Conservation (phyloP, 1,284 basidiomycete genomes). For the Puccinia coronata region DNA sequence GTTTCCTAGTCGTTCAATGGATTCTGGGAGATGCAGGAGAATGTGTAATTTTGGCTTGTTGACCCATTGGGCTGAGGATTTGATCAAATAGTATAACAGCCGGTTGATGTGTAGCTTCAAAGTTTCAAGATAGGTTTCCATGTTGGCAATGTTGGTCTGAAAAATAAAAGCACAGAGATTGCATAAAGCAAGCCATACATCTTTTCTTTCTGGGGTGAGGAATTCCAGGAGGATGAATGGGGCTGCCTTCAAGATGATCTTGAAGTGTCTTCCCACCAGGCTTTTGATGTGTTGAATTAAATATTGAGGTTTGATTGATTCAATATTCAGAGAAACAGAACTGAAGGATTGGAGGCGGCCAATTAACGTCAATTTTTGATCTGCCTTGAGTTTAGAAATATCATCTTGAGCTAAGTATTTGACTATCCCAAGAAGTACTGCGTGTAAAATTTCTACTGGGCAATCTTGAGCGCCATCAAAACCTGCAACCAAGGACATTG, state of each 20-base stretch:
- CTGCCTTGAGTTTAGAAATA: neutral
- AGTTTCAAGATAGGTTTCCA: conserved; percentile 48
- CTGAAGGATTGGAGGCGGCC: neutral
- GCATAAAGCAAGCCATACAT: conserved; percentile 58
- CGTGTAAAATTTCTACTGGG: conserved; percentile 56
- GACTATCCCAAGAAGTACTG: conserved; percentile 52
- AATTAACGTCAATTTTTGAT: neutral
- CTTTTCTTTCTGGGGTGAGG: conserved; percentile 51
- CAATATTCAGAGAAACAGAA: neutral
- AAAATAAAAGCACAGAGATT: conserved; percentile 59
- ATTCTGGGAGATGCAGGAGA: conserved; percentile 25
- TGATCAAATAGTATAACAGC: conserved; percentile 56
- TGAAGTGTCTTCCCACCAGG: conserved; percentile 60
- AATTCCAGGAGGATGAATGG: conserved; percentile 60
- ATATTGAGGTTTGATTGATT: conserved; percentile 51
- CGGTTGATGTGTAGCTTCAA: conserved; percentile 54
- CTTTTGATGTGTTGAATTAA: conserved; percentile 58
- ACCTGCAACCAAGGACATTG: conserved; percentile 54
- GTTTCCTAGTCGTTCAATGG: conserved; percentile 44
- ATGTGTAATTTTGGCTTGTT: conserved; percentile 26
- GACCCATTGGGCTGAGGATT: conserved; percentile 53
- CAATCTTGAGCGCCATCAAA: conserved; percentile 61
- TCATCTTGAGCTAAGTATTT: neutral
- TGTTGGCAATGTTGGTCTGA: conserved; percentile 59
- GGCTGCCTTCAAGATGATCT: conserved; percentile 59